phyloP scores from a whole-genome alignment of 1,139 yeast genomes.

The Debaryomycetaceae sp. region DNA sequence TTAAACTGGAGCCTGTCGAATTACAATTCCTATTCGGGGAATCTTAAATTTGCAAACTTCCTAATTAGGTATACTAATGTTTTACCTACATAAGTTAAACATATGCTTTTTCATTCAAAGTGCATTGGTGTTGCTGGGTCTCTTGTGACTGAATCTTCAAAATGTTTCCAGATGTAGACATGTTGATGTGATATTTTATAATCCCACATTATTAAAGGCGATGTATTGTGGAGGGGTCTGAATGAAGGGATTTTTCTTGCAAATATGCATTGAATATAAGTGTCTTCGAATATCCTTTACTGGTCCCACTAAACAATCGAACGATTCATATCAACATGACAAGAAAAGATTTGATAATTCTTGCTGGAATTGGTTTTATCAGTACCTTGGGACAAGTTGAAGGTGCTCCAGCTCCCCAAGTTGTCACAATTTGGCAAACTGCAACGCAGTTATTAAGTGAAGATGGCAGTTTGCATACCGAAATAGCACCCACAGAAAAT shows the following conservation, averaged over 20 bases:
- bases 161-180: constrained; percentile 1
- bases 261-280: no score
- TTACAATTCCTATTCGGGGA: constrained; percentile 7
- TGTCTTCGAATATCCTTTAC: no score
- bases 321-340: neutral
- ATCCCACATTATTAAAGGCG: no score
- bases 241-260: no score
- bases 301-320: no score
- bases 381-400: constrained; percentile 4
- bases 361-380: neutral
- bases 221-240: neutral
- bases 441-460: constrained; percentile 16
- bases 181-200: neutral
- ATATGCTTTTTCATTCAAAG: neutral
- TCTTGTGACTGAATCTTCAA: neutral
- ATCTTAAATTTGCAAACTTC: constrained; percentile 2
- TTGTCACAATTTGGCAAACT: constrained; percentile 25
- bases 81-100: constrained; percentile 4
- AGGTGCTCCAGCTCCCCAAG: constrained; percentile 28
- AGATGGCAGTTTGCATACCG: constrained; percentile 14
- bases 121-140: no score
- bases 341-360: no score
- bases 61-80: constrained; percentile 2
- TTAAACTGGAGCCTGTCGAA: neutral
- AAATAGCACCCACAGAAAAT: constrained; percentile 7